These are phyloP conservation scores for Saccharomycopsis sp. DNA, from an alignment of 805 yeast genomes.

Conservation along the genomic window DNA sequence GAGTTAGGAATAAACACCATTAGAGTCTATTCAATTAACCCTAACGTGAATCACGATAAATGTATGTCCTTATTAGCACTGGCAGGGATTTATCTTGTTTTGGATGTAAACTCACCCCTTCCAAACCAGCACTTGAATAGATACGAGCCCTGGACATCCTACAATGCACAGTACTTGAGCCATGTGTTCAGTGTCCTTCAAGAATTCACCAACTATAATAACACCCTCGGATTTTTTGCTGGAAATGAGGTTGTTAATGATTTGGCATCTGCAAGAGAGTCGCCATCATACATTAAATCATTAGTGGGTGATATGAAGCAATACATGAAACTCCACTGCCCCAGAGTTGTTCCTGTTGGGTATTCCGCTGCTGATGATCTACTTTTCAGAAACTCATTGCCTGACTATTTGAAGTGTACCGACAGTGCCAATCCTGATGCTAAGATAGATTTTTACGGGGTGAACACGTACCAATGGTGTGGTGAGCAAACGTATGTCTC, in stretches of 20 bases:
- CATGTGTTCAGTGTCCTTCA: conserved; percentile 76
- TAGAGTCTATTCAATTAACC: conserved; percentile 81
- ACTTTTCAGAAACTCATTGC: conserved; percentile 63
- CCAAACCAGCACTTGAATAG: conserved; percentile 75
- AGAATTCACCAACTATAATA: conserved; percentile 77
- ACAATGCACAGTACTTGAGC: conserved; percentile 59
- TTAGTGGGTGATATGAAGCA: conserved; percentile 74
- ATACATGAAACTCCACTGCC: conserved; percentile 52
- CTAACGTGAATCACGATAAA: conserved; percentile 72
- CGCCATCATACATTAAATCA: conserved; percentile 76
- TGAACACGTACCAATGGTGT: conserved; percentile 72
- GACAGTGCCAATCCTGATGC: conserved; percentile 44
- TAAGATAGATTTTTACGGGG: conserved; percentile 71
- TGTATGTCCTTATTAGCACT: conserved; percentile 90
- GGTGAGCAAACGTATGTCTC: conserved; percentile 78
- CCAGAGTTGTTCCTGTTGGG: conserved; percentile 79
- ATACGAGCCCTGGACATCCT: conserved; percentile 91
- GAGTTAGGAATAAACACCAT: conserved; percentile 81
- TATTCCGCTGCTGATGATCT: conserved; percentile 96
- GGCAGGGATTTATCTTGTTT: conserved; percentile 85
- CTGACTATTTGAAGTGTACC: conserved; percentile 75
- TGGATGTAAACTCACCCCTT: conserved; percentile 88
- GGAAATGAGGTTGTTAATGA: conserved; percentile 91
- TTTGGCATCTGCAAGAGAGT: conserved; percentile 50
- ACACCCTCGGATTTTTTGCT: conserved; percentile 85